Conservation (phyloP, 169 alveolate species). For the Plasmodium vivax region DNA sequence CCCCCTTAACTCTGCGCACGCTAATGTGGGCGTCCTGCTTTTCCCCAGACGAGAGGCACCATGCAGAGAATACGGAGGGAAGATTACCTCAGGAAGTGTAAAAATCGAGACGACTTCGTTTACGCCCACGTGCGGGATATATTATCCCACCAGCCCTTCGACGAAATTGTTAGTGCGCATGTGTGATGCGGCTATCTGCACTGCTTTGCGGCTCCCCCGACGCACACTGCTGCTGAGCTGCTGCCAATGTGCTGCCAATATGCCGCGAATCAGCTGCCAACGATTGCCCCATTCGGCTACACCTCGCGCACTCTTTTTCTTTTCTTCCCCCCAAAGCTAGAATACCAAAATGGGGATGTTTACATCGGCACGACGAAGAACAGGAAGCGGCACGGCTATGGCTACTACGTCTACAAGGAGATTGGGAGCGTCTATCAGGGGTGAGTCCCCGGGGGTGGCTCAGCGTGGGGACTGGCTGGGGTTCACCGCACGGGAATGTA, state of each 20-base stretch:
- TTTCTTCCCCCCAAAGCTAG: slow-evolving; percentile 24
- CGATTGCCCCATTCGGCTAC: not conserved
- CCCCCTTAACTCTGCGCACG: not conserved
- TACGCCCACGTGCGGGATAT: slow-evolving; percentile 14
- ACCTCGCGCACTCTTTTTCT: not conserved
- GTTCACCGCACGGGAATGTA: not conserved
- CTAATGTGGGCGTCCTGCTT: not conserved
- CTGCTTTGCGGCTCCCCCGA: not conserved
- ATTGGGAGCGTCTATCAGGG: slow-evolving; percentile 38
- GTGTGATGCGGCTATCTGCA: not conserved
- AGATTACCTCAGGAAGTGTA: slow-evolving; percentile 18
- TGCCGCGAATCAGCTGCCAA: too few relatives aligned
- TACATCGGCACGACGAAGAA: slow-evolving; percentile 45
- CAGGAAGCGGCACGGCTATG: slow-evolving; percentile 48
- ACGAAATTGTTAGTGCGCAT: slow-evolving; percentile 16
- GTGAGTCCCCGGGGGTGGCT: not conserved
- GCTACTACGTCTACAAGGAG: slow-evolving; percentile 29
- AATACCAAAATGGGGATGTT: slow-evolving; percentile 65
- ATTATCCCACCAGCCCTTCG: slow-evolving; percentile 30
- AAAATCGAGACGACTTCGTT: slow-evolving; percentile 50
- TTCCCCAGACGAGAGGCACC: not conserved
- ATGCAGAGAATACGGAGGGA: slow-evolving; percentile 30
- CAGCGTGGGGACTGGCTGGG: not conserved
- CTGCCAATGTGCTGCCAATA: too few relatives aligned
- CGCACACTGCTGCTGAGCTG: not conserved